Evolutionary conservation across 306 rosid genomes (phyloP).

Genomic region (Abrus pulchellus): DNA sequence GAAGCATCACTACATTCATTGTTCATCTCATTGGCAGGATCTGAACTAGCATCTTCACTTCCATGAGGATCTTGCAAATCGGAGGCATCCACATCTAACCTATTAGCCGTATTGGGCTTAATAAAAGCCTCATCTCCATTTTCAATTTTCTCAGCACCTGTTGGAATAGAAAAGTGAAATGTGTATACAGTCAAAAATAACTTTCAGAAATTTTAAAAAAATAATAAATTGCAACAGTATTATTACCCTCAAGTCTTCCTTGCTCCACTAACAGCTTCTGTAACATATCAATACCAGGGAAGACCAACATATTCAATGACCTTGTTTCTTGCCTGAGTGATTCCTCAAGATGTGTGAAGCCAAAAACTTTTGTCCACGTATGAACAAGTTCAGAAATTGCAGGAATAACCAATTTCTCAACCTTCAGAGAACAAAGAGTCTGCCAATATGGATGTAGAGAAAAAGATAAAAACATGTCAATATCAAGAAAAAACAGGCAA

Average conservation of each 20-base stretch:
- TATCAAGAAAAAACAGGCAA: constrained; percentile 20
- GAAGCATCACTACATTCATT: constrained; percentile 60
- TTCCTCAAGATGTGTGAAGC: constrained; percentile 79
- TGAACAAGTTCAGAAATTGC: constrained; percentile 82
- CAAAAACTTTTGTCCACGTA: constrained; percentile 83
- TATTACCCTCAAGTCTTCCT: constrained; percentile 57
- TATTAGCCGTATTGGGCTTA: constrained; percentile 46
- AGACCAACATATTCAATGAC: constrained; percentile 87
- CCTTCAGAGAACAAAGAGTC: constrained; percentile 80
- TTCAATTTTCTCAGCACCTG: constrained; percentile 63
- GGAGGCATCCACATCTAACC: constrained; percentile 56
- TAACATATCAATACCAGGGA: constrained; percentile 96
- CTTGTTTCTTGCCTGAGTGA: constrained; percentile 80
- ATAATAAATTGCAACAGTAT: constrained; percentile 46
- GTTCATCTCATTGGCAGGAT: constrained; percentile 50
- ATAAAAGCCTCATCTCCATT: constrained; percentile 47
- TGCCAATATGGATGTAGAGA: constrained; percentile 42
- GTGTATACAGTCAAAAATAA: background rate
- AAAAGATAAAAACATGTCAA: constrained; percentile 32
- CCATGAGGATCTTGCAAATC: constrained; percentile 57
- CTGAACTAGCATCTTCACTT: constrained; percentile 57
- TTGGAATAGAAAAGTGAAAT: constrained; percentile 26
- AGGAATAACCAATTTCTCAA: constrained; percentile 81
- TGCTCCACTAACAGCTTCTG: constrained; percentile 72
- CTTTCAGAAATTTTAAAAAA: constrained; percentile 1